phyloP scores from a whole-genome alignment of 768 basidiomycete species.

The Hypsizygus marmoreus region DNA sequence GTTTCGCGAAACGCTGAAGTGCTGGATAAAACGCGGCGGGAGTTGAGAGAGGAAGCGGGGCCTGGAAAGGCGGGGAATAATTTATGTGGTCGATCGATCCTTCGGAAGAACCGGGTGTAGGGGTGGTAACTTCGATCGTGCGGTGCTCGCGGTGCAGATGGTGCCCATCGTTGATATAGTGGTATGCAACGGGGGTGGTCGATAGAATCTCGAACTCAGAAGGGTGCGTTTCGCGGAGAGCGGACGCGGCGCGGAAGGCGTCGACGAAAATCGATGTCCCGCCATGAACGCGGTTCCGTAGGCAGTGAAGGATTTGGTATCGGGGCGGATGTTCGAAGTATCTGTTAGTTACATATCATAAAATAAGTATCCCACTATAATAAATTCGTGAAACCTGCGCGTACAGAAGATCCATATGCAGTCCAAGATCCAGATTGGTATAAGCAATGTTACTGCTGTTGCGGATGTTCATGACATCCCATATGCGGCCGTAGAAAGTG shows the following conservation, averaged over 20 bases:
- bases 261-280: slow-evolving; percentile 90
- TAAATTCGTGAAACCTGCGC: too few relatives aligned
- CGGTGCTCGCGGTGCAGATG: slow-evolving; percentile 74
- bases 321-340: slow-evolving; percentile 92
- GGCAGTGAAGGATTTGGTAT: slow-evolving; percentile 89
- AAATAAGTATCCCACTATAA: too few relatives aligned
- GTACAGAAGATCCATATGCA: slow-evolving; percentile 92
- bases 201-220: slow-evolving; percentile 60
- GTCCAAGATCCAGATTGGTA: slow-evolving; percentile 83
- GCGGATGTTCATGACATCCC: slow-evolving; percentile 80
- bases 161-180: slow-evolving; percentile 90
- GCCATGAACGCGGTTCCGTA: slow-evolving; percentile 81
- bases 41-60: slow-evolving; percentile 61
- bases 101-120: slow-evolving; percentile 11
- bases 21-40: slow-evolving; percentile 63
- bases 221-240: slow-evolving; percentile 48
- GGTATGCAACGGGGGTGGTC: slow-evolving; percentile 73
- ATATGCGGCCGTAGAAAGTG: slow-evolving; percentile 89
- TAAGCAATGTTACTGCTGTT: slow-evolving; percentile 92
- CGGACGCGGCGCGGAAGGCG: slow-evolving; percentile 61
- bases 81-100: slow-evolving; percentile 67
- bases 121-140: slow-evolving; percentile 64
- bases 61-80: slow-evolving; percentile 96
- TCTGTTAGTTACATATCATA: slow-evolving; percentile 39
- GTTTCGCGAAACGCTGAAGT: slow-evolving; percentile 56